Percentiles rank a stretch among this genome's conserved stretches.
Conservation (phyloP, 352 stramenopile genomes). For the Globisporangium nunn region DNA sequence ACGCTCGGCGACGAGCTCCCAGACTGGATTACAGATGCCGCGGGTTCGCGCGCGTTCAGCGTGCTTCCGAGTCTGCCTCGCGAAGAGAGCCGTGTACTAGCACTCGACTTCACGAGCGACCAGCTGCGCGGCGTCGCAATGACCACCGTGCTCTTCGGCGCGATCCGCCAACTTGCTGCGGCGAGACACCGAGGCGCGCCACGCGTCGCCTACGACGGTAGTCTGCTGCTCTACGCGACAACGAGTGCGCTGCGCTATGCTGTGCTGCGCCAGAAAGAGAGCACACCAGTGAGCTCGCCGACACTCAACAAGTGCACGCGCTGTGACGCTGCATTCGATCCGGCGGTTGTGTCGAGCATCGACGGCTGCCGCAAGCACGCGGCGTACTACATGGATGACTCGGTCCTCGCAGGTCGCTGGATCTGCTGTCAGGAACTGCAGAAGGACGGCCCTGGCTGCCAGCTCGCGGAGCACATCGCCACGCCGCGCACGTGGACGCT, state of each 20-base stretch:
- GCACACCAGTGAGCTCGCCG: too few relatives aligned
- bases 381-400: constrained; percentile 42
- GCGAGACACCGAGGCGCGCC: constrained; percentile 17
- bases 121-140: constrained; percentile 21
- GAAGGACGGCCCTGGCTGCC: constrained; percentile 25
- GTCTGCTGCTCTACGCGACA: constrained; percentile 31
- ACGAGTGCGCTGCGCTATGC: constrained; percentile 26
- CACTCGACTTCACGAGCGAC: constrained; percentile 25
- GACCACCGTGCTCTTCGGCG: constrained; percentile 31
- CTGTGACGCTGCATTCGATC: constrained; percentile 26
- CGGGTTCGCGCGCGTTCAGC: constrained; percentile 22
- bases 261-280: background rate
- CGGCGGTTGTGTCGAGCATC: constrained; percentile 16
- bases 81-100: constrained; percentile 13
- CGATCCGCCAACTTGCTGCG: constrained; percentile 32
- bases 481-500: constrained; percentile 21
- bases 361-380: constrained; percentile 32
- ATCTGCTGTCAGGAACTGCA: constrained; percentile 40
- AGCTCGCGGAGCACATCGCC: constrained; percentile 24
- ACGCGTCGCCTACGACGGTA: constrained; percentile 29
- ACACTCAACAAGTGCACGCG: constrained; percentile 23
- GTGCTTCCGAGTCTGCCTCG: constrained; percentile 25
- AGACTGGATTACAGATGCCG: constrained; percentile 28
- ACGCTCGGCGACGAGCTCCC: constrained; percentile 17
- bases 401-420: constrained; percentile 37